Conservation (phyloP, 768 basidiomycete species). For the Phaeotremella fagi region DNA sequence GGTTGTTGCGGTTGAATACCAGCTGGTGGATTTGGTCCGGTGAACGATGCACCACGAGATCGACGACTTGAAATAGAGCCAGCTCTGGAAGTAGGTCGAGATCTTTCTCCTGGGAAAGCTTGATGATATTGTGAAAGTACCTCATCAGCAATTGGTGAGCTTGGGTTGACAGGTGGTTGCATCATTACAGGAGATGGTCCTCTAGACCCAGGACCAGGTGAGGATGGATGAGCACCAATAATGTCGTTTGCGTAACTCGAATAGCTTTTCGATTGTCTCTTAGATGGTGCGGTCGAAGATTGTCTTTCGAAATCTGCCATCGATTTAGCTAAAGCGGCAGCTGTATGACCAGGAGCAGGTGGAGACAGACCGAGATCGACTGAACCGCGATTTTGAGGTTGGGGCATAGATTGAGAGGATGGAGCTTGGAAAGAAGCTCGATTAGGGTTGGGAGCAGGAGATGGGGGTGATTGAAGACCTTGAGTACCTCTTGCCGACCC, state of each 20-base stretch:
- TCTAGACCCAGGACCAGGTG: constrained; percentile 60
- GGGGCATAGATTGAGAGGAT: constrained; percentile 9
- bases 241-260: constrained; percentile 69
- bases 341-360: constrained; percentile 45
- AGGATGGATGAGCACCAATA: constrained; percentile 71
- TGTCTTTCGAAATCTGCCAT: constrained; percentile 50
- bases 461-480: constrained; percentile 25
- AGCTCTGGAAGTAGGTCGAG: constrained; percentile 29
- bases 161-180: constrained; percentile 55
- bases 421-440: constrained; percentile 31
- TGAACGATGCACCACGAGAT: constrained; percentile 25
- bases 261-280: constrained; percentile 56
- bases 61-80: constrained; percentile 28
- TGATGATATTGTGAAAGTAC: constrained; percentile 74
- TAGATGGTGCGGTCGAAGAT: constrained; percentile 19
- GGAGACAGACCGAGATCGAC: constrained; percentile 41
- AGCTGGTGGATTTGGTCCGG: constrained; percentile 7
- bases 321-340: constrained; percentile 45
- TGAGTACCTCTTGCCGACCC: constrained; percentile 24
- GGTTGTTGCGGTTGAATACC: constrained; percentile 39
- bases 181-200: constrained; percentile 60
- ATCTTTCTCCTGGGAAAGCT: constrained; percentile 73
- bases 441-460: constrained; percentile 28
- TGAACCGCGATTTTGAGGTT: constrained; percentile 13
- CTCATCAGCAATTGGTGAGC: constrained; percentile 58